These are phyloP conservation scores for Saksenaea oblongispora DNA, from an alignment of 371 early-diverging fungal genomes.

Conservation along the genomic window DNA sequence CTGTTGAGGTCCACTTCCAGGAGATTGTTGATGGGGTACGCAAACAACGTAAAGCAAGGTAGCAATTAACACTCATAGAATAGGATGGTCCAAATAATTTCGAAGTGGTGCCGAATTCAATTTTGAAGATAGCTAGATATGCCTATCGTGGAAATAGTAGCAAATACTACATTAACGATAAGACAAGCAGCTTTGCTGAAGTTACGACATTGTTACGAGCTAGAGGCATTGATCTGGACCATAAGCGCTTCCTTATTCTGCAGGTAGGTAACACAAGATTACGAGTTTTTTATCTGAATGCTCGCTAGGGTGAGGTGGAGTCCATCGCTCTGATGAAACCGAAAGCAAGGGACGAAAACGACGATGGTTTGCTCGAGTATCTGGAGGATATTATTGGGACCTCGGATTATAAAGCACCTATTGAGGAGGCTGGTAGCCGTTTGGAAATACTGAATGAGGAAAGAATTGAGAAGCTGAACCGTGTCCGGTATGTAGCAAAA, in stretches of 20 bases:
- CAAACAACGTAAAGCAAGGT: background rate
- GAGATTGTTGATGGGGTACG: conserved; percentile 81
- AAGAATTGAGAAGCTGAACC: conserved; percentile 80
- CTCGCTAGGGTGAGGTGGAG: conserved; percentile 97
- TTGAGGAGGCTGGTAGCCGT: conserved; percentile 71
- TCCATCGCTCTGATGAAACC: conserved; percentile 99
- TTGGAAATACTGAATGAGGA: conserved; percentile 80
- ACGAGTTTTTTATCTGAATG: background rate
- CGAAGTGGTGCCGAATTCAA: conserved; percentile 68
- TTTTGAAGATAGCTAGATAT: conserved; percentile 81
- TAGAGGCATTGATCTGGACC: conserved; percentile 97
- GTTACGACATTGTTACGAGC: conserved; percentile 85
- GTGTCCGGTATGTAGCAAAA: conserved; percentile 85
- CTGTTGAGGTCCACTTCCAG: conserved; percentile 95
- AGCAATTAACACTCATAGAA: no score
- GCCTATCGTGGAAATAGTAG: conserved; percentile 74
- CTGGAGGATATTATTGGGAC: conserved; percentile 99
- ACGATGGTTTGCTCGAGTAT: conserved; percentile 98
- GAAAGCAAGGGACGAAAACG: conserved; percentile 89
- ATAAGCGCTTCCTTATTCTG: conserved; percentile 98
- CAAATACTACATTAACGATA: conserved; percentile 83
- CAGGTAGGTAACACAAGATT: conserved; percentile 53
- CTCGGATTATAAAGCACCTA: conserved; percentile 83
- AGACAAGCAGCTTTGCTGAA: conserved; percentile 73
- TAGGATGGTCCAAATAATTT: conserved; percentile 65